Evolutionary conservation across 352 stramenopile species (phyloP).

Genomic region (Phytophthora sansomeana): DNA sequence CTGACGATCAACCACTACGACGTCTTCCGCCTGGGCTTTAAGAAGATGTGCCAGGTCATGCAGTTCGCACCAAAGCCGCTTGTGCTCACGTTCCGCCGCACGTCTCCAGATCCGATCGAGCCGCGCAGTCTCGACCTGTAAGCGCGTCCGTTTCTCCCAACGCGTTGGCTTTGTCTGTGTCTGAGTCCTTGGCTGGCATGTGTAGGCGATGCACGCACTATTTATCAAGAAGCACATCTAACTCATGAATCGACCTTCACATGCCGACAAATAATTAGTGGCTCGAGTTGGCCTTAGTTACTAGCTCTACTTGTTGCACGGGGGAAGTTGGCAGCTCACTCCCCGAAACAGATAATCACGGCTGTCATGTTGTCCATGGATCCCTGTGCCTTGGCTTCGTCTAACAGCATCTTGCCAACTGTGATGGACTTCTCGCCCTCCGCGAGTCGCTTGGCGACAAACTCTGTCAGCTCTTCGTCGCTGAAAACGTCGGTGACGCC

Average conservation of each 20-base stretch:
- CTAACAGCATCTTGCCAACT: slow-evolving; percentile 72
- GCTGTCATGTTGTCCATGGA: slow-evolving; percentile 89
- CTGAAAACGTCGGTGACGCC: slow-evolving; percentile 79
- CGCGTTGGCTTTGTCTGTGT: background rate
- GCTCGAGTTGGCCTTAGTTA: slow-evolving; percentile 37
- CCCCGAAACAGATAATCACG: slow-evolving; percentile 76
- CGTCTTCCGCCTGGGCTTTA: slow-evolving; percentile 64
- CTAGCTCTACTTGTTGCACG: slow-evolving; percentile 34
- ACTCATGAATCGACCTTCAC: slow-evolving; percentile 4
- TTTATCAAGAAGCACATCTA: slow-evolving; percentile 25
- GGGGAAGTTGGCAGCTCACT: slow-evolving; percentile 15
- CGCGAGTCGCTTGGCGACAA: slow-evolving; percentile 56
- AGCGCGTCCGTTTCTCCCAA: slow-evolving; percentile 8
- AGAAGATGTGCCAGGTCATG: slow-evolving; percentile 65
- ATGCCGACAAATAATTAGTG: slow-evolving; percentile 36
- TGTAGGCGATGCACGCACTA: slow-evolving; percentile 8
- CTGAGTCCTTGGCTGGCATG: slow-evolving; percentile 12
- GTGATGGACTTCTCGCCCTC: slow-evolving; percentile 57
- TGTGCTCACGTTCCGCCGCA: slow-evolving; percentile 71
- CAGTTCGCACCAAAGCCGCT: slow-evolving; percentile 73
- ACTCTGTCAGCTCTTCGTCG: slow-evolving; percentile 75
- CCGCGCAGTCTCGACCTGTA: slow-evolving; percentile 61
- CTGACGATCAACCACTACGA: slow-evolving; percentile 81
- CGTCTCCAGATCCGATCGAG: slow-evolving; percentile 29
- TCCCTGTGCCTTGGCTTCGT: slow-evolving; percentile 70